These are phyloP conservation scores for Astragalus glycyphyllos DNA, from an alignment of 306 rosid species.

Conservation along the genomic window DNA sequence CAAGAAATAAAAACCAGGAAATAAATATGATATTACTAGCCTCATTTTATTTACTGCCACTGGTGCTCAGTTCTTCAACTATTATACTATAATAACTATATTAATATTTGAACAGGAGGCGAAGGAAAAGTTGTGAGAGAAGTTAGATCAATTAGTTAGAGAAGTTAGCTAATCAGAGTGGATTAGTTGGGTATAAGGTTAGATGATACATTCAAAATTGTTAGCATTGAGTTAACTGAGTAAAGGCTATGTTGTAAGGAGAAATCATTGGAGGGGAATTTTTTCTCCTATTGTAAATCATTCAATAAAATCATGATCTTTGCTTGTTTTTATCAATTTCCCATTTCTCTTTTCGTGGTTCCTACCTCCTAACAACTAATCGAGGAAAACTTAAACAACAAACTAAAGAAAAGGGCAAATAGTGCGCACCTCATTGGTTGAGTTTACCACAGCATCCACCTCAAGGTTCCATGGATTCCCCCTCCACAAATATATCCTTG, in stretches of 20 bases:
- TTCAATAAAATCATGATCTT: constrained; percentile 1
- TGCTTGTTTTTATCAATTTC: background rate
- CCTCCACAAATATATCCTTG: constrained; percentile 93
- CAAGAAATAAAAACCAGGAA: constrained; percentile 40
- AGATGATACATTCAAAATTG: background rate
- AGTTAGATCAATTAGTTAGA: background rate
- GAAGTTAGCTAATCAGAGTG: background rate
- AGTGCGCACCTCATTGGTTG: constrained; percentile 84
- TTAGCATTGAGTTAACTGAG: background rate
- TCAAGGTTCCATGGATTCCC: constrained; percentile 98
- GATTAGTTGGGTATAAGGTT: background rate
- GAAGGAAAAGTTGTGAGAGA: background rate
- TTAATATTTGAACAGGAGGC: background rate
- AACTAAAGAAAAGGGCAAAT: background rate
- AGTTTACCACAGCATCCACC: constrained; percentile 97
- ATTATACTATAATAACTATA: background rate
- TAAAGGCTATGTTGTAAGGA: background rate
- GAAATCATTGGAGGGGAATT: background rate
- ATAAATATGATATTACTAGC: constrained; percentile 29
- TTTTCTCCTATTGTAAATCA: background rate
- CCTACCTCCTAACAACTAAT: background rate
- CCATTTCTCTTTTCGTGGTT: background rate
- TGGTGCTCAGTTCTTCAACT: constrained; percentile 16
- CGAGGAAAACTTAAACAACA: background rate
- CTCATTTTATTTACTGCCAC: constrained; percentile 3